Percentiles rank a stretch among this genome's conserved stretches.
phyloP scores from a whole-genome alignment of 768 basidiomycete species.

The Russula sp. region DNA sequence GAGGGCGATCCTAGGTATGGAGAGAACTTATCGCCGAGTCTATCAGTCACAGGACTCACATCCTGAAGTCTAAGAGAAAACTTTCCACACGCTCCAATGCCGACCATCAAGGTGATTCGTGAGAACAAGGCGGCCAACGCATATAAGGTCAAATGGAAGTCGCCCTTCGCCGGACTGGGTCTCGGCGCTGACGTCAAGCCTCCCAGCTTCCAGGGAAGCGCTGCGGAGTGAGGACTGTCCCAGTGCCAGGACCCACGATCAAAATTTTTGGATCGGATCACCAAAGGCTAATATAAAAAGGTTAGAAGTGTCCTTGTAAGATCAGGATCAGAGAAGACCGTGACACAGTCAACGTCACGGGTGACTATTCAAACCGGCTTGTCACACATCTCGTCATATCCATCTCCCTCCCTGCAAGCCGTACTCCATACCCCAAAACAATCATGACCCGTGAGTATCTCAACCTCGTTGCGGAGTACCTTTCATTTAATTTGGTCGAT shows the following conservation, averaged over 20 bases:
- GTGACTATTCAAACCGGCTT: conserved; percentile 3
- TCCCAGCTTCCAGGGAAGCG: conserved; percentile 15
- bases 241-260: conserved; percentile 21
- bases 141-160: conserved; percentile 23
- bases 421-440: neutral
- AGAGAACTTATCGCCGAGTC: conserved; percentile 9
- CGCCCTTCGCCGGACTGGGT: conserved; percentile 12
- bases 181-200: conserved; percentile 23
- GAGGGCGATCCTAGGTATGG: conserved; percentile 1
- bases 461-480: neutral
- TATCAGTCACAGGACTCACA: conserved; percentile 8
- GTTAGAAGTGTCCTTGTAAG: conserved; percentile 13
- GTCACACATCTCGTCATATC: neutral
- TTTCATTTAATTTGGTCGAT: neutral
- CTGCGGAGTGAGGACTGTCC: neutral
- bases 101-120: conserved; percentile 7
- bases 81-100: conserved; percentile 3
- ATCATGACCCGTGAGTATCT: conserved; percentile 23
- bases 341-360: neutral
- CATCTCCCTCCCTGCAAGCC: neutral
- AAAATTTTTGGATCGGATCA: conserved; percentile 23
- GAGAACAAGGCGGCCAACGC: conserved; percentile 10
- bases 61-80: conserved; percentile 1
- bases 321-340: conserved; percentile 3
- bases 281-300: conserved; percentile 24